A percentile compares a stretch with the other conserved stretches of the same genome.
phyloP scores from a whole-genome alignment of 805 yeast species.

The Saturnispora saitoi region DNA sequence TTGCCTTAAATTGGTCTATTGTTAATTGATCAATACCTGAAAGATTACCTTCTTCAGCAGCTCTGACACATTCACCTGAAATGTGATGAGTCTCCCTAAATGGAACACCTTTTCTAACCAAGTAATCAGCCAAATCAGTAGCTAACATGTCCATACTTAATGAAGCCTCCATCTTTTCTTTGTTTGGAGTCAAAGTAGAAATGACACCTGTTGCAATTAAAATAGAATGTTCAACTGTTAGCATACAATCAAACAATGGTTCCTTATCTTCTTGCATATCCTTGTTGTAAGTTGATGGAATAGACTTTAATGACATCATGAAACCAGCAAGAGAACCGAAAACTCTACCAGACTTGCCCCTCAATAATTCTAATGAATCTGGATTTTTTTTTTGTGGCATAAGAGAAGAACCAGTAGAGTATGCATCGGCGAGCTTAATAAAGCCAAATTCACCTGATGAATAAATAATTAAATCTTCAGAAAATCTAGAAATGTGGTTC shows the following conservation, averaged over 20 bases:
- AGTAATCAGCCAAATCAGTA: constrained; percentile 94
- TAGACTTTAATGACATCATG: constrained; percentile 92
- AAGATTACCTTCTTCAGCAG: constrained; percentile 69
- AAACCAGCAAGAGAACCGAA: constrained; percentile 94
- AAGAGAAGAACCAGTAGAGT: constrained; percentile 94
- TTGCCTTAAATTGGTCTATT: constrained; percentile 65
- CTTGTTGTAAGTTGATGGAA: constrained; percentile 95
- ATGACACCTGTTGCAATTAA: constrained; percentile 94
- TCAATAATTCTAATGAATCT: constrained; percentile 84
- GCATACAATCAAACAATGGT: constrained; percentile 87
- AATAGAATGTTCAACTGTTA: constrained; percentile 89
- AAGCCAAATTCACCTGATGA: constrained; percentile 98
- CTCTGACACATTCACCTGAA: constrained; percentile 93
- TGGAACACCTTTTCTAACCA: constrained; percentile 97
- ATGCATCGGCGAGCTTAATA: constrained; percentile 88
- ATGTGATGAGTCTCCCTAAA: constrained; percentile 99
- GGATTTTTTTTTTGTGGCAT: constrained; percentile 99
- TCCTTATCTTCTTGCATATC: constrained; percentile 99
- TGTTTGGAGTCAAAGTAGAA: constrained; percentile 70
- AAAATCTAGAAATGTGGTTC: constrained; percentile 91
- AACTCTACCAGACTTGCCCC: constrained; percentile 97
- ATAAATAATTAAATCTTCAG: constrained; percentile 91
- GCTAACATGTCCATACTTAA: constrained; percentile 99
- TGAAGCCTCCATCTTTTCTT: constrained; percentile 73
- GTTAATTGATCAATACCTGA: constrained; percentile 82